Conservation (phyloP, 2,329 filamentous ascomycete species). For the Juglanconis oblonga region DNA sequence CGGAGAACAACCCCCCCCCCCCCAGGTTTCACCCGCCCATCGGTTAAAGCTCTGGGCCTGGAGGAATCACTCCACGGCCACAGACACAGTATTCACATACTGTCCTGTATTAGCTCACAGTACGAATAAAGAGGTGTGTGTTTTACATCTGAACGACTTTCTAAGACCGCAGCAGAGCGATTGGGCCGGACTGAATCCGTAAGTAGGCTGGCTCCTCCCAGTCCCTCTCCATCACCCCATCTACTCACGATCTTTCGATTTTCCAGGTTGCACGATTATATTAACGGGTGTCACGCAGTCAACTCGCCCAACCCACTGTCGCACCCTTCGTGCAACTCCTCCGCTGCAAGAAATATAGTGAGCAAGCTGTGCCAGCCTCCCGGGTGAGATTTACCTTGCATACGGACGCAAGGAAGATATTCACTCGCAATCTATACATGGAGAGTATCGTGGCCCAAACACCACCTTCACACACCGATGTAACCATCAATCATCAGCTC, state of each 20-base stretch:
- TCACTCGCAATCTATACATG: neutral
- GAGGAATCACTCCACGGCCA: neutral
- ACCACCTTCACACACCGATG: neutral
- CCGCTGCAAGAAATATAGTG: neutral
- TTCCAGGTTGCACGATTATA: slow-evolving; percentile 8
- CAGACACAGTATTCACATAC: slow-evolving; percentile 5
- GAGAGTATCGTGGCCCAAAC: neutral
- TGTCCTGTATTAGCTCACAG: neutral
- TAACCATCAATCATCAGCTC: neutral
- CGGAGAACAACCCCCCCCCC: neutral
- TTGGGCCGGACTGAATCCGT: neutral
- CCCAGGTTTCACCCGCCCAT: neutral
- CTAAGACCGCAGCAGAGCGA: neutral
- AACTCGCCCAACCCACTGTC: slow-evolving; percentile 16
- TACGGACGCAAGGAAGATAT: slow-evolving; percentile 4
- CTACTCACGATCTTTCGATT: slow-evolving; percentile 7
- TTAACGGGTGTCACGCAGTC: slow-evolving; percentile 15
- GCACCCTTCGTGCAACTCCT: slow-evolving; percentile 3
- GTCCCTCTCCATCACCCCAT: neutral
- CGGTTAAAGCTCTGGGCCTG: neutral
- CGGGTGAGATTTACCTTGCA: slow-evolving; percentile 10
- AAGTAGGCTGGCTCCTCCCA: neutral
- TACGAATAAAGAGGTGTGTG: neutral
- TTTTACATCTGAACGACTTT: neutral
- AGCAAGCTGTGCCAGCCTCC: neutral